Percentiles rank a stretch among this genome's conserved stretches.
phyloP scores from a whole-genome alignment of 352 stramenopile genomes.

The Blastocystis sp. region DNA sequence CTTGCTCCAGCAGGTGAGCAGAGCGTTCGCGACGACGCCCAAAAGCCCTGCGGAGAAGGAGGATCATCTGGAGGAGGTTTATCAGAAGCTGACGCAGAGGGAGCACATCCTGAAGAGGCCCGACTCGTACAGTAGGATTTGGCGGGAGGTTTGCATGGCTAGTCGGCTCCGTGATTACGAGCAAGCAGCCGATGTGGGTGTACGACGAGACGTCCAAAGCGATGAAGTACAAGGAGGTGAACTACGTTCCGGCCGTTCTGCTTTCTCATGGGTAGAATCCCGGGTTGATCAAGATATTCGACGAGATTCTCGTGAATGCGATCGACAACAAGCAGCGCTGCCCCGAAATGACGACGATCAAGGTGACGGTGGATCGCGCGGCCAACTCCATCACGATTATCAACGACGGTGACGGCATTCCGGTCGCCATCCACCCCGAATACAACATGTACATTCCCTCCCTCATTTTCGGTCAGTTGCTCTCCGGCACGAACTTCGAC shows the following conservation, averaged over 20 bases:
- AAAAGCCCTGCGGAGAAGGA: neutral
- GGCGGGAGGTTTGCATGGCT: neutral
- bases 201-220: constrained; percentile 84
- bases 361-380: constrained; percentile 88
- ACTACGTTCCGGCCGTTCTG: constrained; percentile 73
- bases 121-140: constrained; percentile 90
- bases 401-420: constrained; percentile 93
- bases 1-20: neutral
- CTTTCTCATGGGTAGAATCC: constrained; percentile 73
- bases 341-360: constrained; percentile 86
- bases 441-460: constrained; percentile 95
- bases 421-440: constrained; percentile 90
- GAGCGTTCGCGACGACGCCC: neutral
- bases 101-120: constrained; percentile 97
- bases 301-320: constrained; percentile 98
- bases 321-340: constrained; percentile 99
- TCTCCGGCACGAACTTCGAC: constrained; percentile 96
- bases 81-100: constrained; percentile 95
- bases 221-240: constrained; percentile 89
- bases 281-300: constrained; percentile 96
- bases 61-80: constrained; percentile 79
- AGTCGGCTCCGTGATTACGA: constrained; percentile 90
- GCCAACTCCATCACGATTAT: constrained; percentile 88
- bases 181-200: constrained; percentile 92
- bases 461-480: constrained; percentile 93